Evolutionary conservation across 331 rosid genomes (phyloP), one percentile per base, ranked within the genome.

Genomic region (Malus hybrid): DNA sequence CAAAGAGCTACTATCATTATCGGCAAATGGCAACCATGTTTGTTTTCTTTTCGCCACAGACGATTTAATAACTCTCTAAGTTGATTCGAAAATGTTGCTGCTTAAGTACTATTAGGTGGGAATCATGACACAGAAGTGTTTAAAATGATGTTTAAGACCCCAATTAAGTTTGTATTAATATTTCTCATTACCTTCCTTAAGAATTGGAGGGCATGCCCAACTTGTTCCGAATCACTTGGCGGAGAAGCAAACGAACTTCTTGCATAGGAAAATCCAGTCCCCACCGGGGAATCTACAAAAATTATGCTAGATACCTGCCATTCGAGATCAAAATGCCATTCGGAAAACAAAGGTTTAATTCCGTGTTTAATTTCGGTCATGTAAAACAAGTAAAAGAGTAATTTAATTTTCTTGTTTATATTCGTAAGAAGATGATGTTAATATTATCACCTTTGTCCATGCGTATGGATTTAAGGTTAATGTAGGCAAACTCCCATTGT

Each of bases 201-300:
- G 76, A 91, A 91, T 55, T 84, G 85, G 68, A 79, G 80, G 32
- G 71, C 77, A 9, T 86, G 86, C 31, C 78, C 74, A 60, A 73
- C 80, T 67, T 80, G 70, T 10, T n/a, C 76, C 76, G 80, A 76
- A 34, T 88, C 89, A 0, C 83, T 73, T 20, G 84, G 69, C 36
- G 29, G 62, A 73, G 60, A 32, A 46, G 85, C 87, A 36, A 0
- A 7, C 5, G 83, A 61, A 65, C 77, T 76, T 71, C 6, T 83
- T 10, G 83, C 74, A 77, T 91, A 91, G 9, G 91, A 79, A 80
- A 91, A 91, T 71, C 94, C 97, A 7, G 93, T 79, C 0, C 76
- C 83, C 3, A 80, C 92, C 1, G 97, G 94, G 74, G 86, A 86
- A 62, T 89, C 97, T 72, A 87, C 44, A 67, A 91, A 91, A 69